Conservation (phyloP, 2,329 filamentous ascomycete species). For the Periconia sp. region DNA sequence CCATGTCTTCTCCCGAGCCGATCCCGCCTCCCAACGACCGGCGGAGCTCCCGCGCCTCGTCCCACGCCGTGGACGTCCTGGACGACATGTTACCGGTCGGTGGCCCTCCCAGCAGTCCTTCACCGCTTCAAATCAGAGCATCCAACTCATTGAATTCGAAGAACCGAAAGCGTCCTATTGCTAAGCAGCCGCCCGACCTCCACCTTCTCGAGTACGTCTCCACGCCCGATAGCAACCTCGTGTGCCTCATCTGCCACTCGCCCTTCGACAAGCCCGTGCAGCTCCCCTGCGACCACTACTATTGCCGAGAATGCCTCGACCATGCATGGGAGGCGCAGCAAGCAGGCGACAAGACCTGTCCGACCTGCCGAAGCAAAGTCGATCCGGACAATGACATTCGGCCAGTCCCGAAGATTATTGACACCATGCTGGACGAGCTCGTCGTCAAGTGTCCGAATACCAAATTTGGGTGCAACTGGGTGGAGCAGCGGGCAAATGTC, state of each 20-base stretch:
- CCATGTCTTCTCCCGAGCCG: slow-evolving; percentile 44
- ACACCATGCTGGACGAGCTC: slow-evolving; percentile 68
- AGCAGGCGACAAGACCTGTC: slow-evolving; percentile 54
- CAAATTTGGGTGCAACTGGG: slow-evolving; percentile 60
- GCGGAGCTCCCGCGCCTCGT: slow-evolving; percentile 40
- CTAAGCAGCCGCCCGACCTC: slow-evolving; percentile 57
- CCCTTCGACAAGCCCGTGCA: slow-evolving; percentile 65
- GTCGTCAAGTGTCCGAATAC: slow-evolving; percentile 64
- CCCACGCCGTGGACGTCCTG: slow-evolving; percentile 34
- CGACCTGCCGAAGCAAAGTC: slow-evolving; percentile 61
- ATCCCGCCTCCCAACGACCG: slow-evolving; percentile 44
- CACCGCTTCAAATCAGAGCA: slow-evolving; percentile 45
- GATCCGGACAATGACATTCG: slow-evolving; percentile 34
- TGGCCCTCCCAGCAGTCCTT: slow-evolving; percentile 45
- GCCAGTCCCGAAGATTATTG: slow-evolving; percentile 60
- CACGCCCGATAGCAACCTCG: slow-evolving; percentile 63
- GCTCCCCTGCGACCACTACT: slow-evolving; percentile 67
- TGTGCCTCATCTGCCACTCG: slow-evolving; percentile 69
- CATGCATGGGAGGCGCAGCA: slow-evolving; percentile 43
- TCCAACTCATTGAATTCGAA: slow-evolving; percentile 46
- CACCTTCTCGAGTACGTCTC: slow-evolving; percentile 64
- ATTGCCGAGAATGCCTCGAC: slow-evolving; percentile 65
- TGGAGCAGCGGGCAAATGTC: slow-evolving; percentile 62
- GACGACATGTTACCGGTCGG: slow-evolving; percentile 42
- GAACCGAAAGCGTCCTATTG: slow-evolving; percentile 40